Percentiles rank a stretch among this genome's conserved stretches.
phyloP scores from a whole-genome alignment of 768 basidiomycete species.

The Lyophyllum semitale region DNA sequence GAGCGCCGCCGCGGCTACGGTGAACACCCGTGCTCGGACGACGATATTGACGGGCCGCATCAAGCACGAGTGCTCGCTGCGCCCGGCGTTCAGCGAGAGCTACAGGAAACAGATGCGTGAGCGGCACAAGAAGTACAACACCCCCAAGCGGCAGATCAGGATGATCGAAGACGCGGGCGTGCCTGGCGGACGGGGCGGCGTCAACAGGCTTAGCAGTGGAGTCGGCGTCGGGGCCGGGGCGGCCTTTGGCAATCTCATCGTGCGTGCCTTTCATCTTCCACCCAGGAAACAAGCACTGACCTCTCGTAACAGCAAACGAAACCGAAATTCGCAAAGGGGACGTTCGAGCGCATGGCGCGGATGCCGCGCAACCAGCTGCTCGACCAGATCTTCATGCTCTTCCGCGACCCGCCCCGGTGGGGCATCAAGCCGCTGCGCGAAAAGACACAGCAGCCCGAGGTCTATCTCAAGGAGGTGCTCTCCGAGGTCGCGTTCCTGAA shows the following conservation, averaged over 20 bases:
- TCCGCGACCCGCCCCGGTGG: constrained; percentile 83
- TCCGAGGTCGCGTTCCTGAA: constrained; percentile 75
- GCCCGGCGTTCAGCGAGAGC: constrained; percentile 64
- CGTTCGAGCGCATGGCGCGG: constrained; percentile 89
- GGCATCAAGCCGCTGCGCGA: constrained; percentile 75
- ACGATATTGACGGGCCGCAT: constrained; percentile 80
- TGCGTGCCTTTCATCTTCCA: constrained; percentile 37
- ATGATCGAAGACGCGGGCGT: constrained; percentile 75
- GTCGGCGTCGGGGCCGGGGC: constrained; percentile 57
- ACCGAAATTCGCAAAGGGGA: constrained; percentile 65
- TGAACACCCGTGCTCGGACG: constrained; percentile 66
- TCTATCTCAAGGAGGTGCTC: constrained; percentile 83
- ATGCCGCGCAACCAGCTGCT: constrained; percentile 87
- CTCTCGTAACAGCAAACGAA: constrained; percentile 56
- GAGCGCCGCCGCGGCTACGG: constrained; percentile 39
- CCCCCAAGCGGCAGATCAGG: constrained; percentile 63
- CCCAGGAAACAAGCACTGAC: no score
- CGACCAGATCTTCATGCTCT: constrained; percentile 78
- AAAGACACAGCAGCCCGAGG: constrained; percentile 83
- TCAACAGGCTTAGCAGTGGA: constrained; percentile 80
- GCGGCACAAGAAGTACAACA: constrained; percentile 65
- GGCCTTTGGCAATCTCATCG: constrained; percentile 67
- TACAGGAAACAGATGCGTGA: constrained; percentile 77
- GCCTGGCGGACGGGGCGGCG: constrained; percentile 67
- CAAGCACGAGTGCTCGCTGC: constrained; percentile 78